Base-by-base conservation (phyloP, 2,329 filamentous ascomycete species). In the Fusarium virguliforme region DNA sequence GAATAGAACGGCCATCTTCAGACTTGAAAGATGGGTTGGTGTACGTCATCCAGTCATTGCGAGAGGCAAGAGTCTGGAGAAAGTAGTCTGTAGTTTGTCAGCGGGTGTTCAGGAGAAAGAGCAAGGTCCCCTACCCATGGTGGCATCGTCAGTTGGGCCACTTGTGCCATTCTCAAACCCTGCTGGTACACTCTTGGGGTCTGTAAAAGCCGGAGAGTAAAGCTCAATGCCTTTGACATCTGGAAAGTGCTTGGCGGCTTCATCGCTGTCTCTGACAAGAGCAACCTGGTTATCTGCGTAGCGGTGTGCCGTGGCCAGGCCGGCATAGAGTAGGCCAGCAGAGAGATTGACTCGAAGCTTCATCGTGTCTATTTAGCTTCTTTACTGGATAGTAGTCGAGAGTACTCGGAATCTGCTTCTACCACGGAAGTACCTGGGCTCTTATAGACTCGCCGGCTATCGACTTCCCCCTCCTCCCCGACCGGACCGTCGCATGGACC, bases 241-340 rank as follows among this genome's bases (percentile, higher is more conserved):
- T 1, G 66, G 72, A 3, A 78, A 78, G 54, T 76, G 64, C 26
- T 62, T 66, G 8, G 76, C 71, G 2, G 77, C 74, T 1, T 69
- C 60, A 6, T 73, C 56, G 3, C 55, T 59, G 35, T 79, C 77
- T 4, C 66, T 75, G 5, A 69, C 34, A 1, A 77, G 61, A 3
- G 59, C 32, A 1, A 56, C 72, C n/a, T 76, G 77, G 54, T 79
- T 79, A 22, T 73, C 60, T 18, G 75, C 74, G 18, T 79, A 79
- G 3, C 64, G 62, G 15, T 71, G 55, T 4, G 73, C 76, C 3
- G 62, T 30, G 3, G 60, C 66, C 38, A 76, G 37, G 37, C 73
- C 65, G 10, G 62, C 71, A 6, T 59, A 73, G 2, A 76, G 41
- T 6, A 78, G 64, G 8, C 64, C 68, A 12, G 28, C 15, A 18